Base-by-base conservation (phyloP, 2,329 filamentous ascomycete genomes). In the Microcyclospora pomicola region DNA sequence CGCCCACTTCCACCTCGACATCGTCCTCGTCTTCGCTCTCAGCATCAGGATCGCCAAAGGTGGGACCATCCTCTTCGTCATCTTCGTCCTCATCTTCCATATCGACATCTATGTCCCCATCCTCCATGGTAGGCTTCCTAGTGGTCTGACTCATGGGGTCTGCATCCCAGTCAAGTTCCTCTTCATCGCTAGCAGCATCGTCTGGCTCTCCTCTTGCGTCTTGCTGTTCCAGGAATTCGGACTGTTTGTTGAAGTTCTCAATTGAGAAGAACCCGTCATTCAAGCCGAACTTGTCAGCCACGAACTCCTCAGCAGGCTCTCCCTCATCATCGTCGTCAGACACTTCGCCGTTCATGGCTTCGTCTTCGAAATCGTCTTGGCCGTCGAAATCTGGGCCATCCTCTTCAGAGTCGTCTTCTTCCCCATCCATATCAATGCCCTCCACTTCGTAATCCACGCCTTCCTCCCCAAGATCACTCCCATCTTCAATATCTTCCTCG, bases 251-350 rank as follows among this genome's bases (percentile, higher is more conserved):
- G 72, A 98, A 98, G 42, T 92, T 78, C 52, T 96, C 87, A 51
- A 98, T 88, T 12, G 85, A 93, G 64, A 98, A 98, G 65, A 98
- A 98, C 5, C 86, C 88, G 55, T 98, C 91, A 53, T 98, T 96
- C 27, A 98, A 73, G 6, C 86, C 85, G 54, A 91, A 71, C 3
- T 77, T 77, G 53, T 96, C 86, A 49, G 78, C 69, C 7, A 76
- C 64, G 42, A 80, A 79, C 30, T 73, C 71, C 35, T 71, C 70
- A 1, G 63, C 59, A 4, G 65, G 58, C 33, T 67, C 63, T 14
- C 70, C 69, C 19, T 24, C 19, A 24, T 24, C 19, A 7, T 24
- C 19, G 7, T 24, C 19, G 19, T 24, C 19, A 5, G 19, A 24
- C 19, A 24, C 5, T 31, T 31, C 30, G 6, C 30, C 30, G 3